Evolutionary conservation across 1,139 yeast genomes (phyloP), one percentile per base, ranked within the genome.

Genomic region (Pneumocystis oryctolagi): DNA sequence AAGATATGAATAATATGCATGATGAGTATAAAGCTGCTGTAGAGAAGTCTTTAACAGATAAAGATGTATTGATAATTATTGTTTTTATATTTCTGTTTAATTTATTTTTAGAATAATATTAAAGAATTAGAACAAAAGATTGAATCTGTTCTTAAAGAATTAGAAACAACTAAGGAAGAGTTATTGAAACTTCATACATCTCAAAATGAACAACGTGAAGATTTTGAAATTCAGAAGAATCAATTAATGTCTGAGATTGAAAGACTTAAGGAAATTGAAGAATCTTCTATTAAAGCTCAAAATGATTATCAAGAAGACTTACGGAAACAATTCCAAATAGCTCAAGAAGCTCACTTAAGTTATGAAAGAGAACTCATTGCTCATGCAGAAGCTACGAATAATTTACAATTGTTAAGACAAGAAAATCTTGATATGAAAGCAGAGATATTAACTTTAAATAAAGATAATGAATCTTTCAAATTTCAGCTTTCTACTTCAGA

Each of bases 361-460:
- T 84, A 83, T 68, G 84, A 84, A 64, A 74, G 75, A 60, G 89
- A 84, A 69, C 75, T 82, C 58, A 77, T 77, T 60, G 82, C 82
- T 69, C 83, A 82, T 67, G 83, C 84, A 14, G 78, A 79, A n/a
- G 78, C 84, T 9, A 75, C 82, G 1, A 75, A 75, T 61, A 76
- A 78, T 8, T 73, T 82, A 18, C 74, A 78, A 28, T 65, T 71
- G 2, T 71, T 83, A 64, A 80, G 82, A 65, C 78, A 78, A 25
- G 78, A 79, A 60, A 70, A 75, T 47, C 75, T 75, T 20, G 67
- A 70, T 5, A 74, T 80, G 60, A 77, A 76, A 63, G 69, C 70
- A 30, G 74, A 78, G 58, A 69, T 80, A 8, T 73, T 73, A 6
- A 70, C 70, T 6, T 68, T 82, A 40, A 72, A 76, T 12, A 64